These are phyloP conservation scores for Ceratobasidium sp. DNA, from an alignment of 1,284 basidiomycete genomes.

Conservation along the genomic window DNA sequence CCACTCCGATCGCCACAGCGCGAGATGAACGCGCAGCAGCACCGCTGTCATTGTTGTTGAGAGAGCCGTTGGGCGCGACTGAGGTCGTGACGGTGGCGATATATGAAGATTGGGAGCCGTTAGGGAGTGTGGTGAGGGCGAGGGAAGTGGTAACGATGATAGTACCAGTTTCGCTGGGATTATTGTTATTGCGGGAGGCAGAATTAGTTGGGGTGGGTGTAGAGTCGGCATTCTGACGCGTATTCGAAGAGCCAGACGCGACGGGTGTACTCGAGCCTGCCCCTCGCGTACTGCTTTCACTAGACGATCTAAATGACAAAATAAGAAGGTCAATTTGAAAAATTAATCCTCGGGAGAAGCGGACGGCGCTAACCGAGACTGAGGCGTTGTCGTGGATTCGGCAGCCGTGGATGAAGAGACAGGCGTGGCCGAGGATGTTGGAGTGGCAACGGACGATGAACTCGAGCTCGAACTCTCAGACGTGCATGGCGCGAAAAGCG, in stretches of 20 bases:
- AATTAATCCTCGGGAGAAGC: not conserved
- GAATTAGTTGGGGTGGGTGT: not conserved
- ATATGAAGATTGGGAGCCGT: conserved; percentile 23
- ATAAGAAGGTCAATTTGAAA: not conserved
- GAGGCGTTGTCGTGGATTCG: conserved; percentile 13
- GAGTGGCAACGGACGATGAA: not conserved
- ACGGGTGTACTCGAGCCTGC: not conserved
- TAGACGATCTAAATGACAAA: not conserved
- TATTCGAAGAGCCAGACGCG: not conserved
- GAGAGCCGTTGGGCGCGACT: conserved; percentile 21
- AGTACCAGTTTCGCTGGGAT: conserved; percentile 27
- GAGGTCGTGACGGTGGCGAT: conserved; percentile 12
- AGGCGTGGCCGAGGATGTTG: not conserved
- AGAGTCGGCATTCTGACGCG: not conserved
- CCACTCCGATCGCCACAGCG: conserved; percentile 35
- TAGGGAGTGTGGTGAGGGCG: conserved; percentile 16
- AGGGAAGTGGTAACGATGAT: conserved; percentile 13
- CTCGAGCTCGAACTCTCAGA: conserved; percentile 2
- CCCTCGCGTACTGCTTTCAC: not conserved
- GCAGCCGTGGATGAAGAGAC: not conserved
- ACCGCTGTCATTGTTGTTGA: conserved; percentile 22
- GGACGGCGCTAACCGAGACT: conserved; percentile 3
- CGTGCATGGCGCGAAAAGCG: conserved; percentile 32
- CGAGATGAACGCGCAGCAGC: conserved; percentile 2
- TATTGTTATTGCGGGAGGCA: conserved; percentile 4